Percentiles rank a stretch among this genome's conserved stretches.
phyloP scores from a whole-genome alignment of 208 protist genomes.

The Trypanosoma platydactyli region DNA sequence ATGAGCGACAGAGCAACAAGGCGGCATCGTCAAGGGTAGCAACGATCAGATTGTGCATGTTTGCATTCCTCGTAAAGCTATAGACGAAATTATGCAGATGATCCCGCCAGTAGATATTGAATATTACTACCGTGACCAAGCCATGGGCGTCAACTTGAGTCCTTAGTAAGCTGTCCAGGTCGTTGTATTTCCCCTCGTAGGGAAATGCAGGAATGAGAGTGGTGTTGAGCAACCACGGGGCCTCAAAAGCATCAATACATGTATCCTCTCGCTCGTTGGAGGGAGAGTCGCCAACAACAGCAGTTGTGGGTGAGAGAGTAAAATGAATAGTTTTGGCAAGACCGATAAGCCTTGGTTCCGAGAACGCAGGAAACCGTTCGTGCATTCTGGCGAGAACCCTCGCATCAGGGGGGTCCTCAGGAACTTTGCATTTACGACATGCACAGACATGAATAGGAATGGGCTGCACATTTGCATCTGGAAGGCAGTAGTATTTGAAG shows the following conservation, averaged over 20 bases:
- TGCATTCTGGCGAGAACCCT: background rate
- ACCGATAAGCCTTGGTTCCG: conserved; percentile 6
- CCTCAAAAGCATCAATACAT: conserved; percentile 24
- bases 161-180: conserved; percentile 25
- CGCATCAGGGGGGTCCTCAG: background rate
- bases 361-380: background rate
- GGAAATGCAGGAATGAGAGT: conserved; percentile 15
- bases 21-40: conserved; percentile 28
- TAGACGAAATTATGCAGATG: conserved; percentile 42
- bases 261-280: background rate
- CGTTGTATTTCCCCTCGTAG: conserved; percentile 33
- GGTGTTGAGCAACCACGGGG: conserved; percentile 32
- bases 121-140: conserved; percentile 32
- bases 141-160: conserved; percentile 17
- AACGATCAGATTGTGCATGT: conserved; percentile 29
- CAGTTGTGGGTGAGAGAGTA: background rate
- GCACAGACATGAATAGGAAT: conserved; percentile 31
- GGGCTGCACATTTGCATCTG: background rate
- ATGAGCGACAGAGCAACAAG: conserved; percentile 18
- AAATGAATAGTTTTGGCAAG: background rate
- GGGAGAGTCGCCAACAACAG: background rate
- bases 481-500: conserved; percentile 20
- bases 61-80: conserved; percentile 25
- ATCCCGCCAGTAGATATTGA: conserved; percentile 39
- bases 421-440: conserved; percentile 31